These are phyloP conservation scores for Fraxinus excelsior DNA, from an alignment of 257 asterid genomes.

Conservation along the genomic window DNA sequence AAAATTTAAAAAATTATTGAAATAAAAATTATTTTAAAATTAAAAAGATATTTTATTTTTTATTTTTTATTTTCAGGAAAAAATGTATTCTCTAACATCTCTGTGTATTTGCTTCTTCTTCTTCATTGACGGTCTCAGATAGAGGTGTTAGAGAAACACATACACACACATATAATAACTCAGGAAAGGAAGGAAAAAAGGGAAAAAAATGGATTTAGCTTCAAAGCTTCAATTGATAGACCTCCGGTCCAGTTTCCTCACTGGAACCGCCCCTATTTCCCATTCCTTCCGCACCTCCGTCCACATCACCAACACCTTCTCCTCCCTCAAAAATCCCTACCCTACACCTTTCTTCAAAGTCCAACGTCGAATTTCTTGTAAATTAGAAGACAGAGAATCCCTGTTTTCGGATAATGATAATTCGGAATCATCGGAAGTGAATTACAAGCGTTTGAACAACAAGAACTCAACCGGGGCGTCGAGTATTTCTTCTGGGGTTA, in stretches of 20 bases:
- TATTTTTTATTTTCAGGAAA: conserved; percentile 52
- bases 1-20: too few species aligned
- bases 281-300: conserved; percentile 40
- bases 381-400: conserved; percentile 62
- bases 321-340: conserved; percentile 35
- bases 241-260: conserved; percentile 58
- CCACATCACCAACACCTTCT: conserved; percentile 30
- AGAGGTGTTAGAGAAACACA: conserved; percentile 7
- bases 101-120: background rate
- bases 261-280: conserved; percentile 47
- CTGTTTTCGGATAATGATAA: conserved; percentile 46
- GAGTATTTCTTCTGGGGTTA: conserved; percentile 81
- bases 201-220: conserved; percentile 52
- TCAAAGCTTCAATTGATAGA: conserved; percentile 49
- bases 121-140: background rate
- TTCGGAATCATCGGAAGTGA: conserved; percentile 37
- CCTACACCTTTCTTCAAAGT: conserved; percentile 25
- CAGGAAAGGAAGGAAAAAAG: background rate
- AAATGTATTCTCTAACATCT: conserved; percentile 13
- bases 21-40: background rate
- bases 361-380: conserved; percentile 41
- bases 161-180: background rate
- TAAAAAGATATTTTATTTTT: background rate
- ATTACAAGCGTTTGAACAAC: conserved; percentile 47
- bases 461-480: conserved; percentile 68